phyloP scores from a whole-genome alignment of 805 yeast species.

The Dipodascus geniculatus region DNA sequence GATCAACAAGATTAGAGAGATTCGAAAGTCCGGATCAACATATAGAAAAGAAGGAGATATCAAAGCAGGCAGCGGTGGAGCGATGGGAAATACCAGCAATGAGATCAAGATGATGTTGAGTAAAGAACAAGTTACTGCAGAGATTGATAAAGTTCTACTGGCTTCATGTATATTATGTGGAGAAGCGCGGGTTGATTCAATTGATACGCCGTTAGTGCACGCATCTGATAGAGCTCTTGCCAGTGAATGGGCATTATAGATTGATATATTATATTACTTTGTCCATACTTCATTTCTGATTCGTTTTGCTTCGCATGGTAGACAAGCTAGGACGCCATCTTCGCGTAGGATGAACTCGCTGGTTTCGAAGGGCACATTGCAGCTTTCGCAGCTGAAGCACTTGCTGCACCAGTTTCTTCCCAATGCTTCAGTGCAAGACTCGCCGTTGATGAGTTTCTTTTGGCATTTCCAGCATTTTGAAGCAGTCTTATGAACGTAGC shows the following conservation, averaged over 20 bases:
- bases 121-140: conserved; percentile 23
- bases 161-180: conserved; percentile 73
- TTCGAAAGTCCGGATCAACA: conserved; percentile 28
- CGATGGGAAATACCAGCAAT: conserved; percentile 1
- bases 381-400: conserved; percentile 23
- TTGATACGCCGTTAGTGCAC: conserved; percentile 49
- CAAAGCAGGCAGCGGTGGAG: conserved; percentile 9
- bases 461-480: conserved; percentile 24
- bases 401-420: conserved; percentile 23
- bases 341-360: conserved; percentile 22
- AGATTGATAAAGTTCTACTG: conserved; percentile 40
- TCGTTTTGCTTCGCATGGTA: conserved; percentile 16
- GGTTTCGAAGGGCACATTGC: conserved; percentile 18
- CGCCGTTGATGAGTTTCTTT: conserved; percentile 13
- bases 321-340: conserved; percentile 23
- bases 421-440: conserved; percentile 19
- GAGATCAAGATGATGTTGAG: conserved; percentile 18
- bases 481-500: conserved; percentile 18
- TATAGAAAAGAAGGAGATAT: conserved; percentile 17
- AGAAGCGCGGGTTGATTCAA: conserved; percentile 55
- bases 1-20: conserved; percentile 47
- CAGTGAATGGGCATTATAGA: conserved; percentile 6
- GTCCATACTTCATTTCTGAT: conserved; percentile 17
- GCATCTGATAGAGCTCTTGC: conserved; percentile 9
- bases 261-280: not conserved